Base-by-base conservation (phyloP, 345 rosid species). In the Linum trigynum region DNA sequence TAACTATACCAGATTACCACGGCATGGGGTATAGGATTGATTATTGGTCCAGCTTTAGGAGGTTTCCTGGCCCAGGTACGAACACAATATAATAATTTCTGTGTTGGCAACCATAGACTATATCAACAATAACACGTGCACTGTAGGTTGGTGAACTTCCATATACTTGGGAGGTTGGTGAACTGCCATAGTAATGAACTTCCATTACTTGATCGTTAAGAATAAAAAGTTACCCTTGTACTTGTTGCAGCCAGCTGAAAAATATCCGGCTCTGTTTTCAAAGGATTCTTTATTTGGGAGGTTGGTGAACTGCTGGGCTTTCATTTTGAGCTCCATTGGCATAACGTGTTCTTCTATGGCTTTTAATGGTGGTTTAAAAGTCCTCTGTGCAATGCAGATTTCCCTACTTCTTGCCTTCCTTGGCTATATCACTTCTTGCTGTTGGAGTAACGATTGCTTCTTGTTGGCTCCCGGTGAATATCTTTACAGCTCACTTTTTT, bases 41-140 rank as follows among this genome's bases (percentile, higher is more conserved):
- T 90, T 67, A 72, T 90, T 39, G 97, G 97, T 66, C 97, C 92
- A 35, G 97, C 95, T 55, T 71, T 90, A 61, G 95, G 97, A 69
- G 97, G 95, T 10, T 85, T 83, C 76, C 84, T 90, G 56, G 90
- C 97, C 38, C 91, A 82, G 95, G 97, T 84, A 70, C 55, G 38
- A 43, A 15, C 64, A 12, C 35, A 3, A 57, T 8, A 23, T 23
- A 23, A 23, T 23, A 23, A 23, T 23, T 23, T 23, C 32, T 23
- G 32, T 23, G 32, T 23, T 23, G 32, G 1, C 32, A 23, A 23
- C 32, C 32, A 23, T 23, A 23, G 32, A 23, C 32, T 23, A 23
- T 23, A 23, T 23, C 32, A 23, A 23, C 32, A 23, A 23, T n/a
- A 17, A 63, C 23, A 11, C 35, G 37, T 32, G 32, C 32, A 23